Evolutionary conservation across 2,329 filamentous ascomycete species (phyloP).

Genomic region (Ophiostoma piceae): DNA sequence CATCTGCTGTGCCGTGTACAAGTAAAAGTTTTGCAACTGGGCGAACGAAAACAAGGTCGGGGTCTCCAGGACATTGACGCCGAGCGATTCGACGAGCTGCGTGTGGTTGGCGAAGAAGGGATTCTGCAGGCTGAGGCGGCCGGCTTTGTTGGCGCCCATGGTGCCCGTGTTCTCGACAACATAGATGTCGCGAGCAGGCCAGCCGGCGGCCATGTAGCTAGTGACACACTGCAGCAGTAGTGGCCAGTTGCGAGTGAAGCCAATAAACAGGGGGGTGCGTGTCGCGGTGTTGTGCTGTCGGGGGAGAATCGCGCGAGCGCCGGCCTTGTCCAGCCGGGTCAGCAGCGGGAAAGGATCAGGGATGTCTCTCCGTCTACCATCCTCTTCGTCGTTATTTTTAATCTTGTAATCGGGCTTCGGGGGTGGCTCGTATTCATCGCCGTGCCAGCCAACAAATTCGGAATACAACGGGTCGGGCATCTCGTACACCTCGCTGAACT

Average conservation of each 20-base stretch:
- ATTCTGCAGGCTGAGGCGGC: conserved; percentile 47
- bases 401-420: background rate
- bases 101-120: conserved; percentile 53
- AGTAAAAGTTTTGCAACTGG: conserved; percentile 51
- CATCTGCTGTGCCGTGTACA: conserved; percentile 40
- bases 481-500: background rate
- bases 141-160: conserved; percentile 48
- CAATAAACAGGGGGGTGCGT: conserved; percentile 49
- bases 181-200: conserved; percentile 52
- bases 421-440: background rate
- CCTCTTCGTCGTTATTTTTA: background rate
- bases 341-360: conserved; percentile 42
- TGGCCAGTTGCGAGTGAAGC: conserved; percentile 54
- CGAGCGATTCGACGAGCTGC: conserved; percentile 40
- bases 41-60: conserved; percentile 49
- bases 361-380: conserved; percentile 29
- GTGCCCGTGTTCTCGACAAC: conserved; percentile 56
- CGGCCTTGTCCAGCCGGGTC: conserved; percentile 34
- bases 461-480: background rate
- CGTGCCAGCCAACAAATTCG: background rate
- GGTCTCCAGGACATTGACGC: conserved; percentile 43
- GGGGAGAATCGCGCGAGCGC: conserved; percentile 41
- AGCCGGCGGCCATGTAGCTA: conserved; percentile 54
- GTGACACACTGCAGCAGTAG: conserved; percentile 52
- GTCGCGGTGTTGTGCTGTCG: conserved; percentile 36